Percentiles rank a stretch among this genome's conserved stretches.
phyloP scores from a whole-genome alignment of 2,329 filamentous ascomycete species.

The Fusarium heterosporum region DNA sequence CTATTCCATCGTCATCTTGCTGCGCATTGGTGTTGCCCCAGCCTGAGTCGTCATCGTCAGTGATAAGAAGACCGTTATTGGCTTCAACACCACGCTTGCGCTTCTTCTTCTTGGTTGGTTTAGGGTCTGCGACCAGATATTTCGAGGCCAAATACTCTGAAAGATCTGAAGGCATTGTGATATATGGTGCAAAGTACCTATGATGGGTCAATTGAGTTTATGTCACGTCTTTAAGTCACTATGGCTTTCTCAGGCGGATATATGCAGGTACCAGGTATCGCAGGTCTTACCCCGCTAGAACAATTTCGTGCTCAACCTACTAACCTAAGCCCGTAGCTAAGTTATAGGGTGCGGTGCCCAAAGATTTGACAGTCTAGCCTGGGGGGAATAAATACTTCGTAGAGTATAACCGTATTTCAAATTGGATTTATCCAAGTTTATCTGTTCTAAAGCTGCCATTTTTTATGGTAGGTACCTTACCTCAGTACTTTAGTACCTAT shows the following conservation, averaged over 20 bases:
- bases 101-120: constrained; percentile 72
- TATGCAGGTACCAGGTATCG: constrained; percentile 45
- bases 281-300: constrained; percentile 26
- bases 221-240: constrained; percentile 16
- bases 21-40: constrained; percentile 58
- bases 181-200: neutral
- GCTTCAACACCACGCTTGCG: constrained; percentile 62
- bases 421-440: no score
- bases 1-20: constrained; percentile 67
- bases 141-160: constrained; percentile 90
- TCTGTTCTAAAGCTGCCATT: no score
- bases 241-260: constrained; percentile 17
- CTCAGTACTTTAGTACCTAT: no score
- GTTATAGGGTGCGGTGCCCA: no score
- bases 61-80: constrained; percentile 71
- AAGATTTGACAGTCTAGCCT: no score
- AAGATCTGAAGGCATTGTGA: constrained; percentile 69
- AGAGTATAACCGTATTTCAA: no score
- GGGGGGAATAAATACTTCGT: no score
- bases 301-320: constrained; percentile 19
- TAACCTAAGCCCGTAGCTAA: no score
- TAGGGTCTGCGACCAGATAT: constrained; percentile 76
- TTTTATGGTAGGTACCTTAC: no score
- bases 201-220: constrained; percentile 1
- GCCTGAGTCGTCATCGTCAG: constrained; percentile 70